Evolutionary conservation across 495 filamentous ascomycete genomes (phyloP).

Genomic region (Neurospora hispaniola): DNA sequence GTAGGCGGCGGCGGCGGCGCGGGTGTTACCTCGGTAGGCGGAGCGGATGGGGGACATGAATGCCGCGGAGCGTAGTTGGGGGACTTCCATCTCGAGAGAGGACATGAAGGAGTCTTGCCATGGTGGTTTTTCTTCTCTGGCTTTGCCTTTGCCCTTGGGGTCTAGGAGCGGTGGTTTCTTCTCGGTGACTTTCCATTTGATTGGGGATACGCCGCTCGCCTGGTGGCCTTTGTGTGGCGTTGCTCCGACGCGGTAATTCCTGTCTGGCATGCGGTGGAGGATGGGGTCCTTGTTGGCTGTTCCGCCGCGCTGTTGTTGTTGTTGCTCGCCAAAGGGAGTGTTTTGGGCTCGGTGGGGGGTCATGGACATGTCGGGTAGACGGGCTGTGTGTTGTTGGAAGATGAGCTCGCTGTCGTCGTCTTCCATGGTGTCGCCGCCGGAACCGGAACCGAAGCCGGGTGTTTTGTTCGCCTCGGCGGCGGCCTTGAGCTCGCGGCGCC

Average conservation of each 20-base stretch:
- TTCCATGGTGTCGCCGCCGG: conserved; percentile 5
- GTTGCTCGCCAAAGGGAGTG: conserved; percentile 5
- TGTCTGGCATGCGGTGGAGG: conserved; percentile 80
- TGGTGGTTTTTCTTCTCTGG: conserved; percentile 24
- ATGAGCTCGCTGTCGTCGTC: conserved; percentile 34
- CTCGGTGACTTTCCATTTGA: conserved; percentile 27
- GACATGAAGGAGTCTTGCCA: conserved; percentile 57
- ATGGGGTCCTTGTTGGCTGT: conserved; percentile 50
- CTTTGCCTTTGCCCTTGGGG: conserved; percentile 18
- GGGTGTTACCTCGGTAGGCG: conserved; percentile 13
- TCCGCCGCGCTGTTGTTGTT: conserved; percentile 9
- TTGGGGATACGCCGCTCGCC: conserved; percentile 18
- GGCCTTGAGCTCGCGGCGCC: conserved; percentile 39
- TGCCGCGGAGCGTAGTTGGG: conserved; percentile 71
- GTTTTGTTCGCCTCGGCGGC: conserved; percentile 1
- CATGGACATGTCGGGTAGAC: conserved; percentile 49
- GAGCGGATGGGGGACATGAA: conserved; percentile 61
- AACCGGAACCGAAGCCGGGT: not conserved
- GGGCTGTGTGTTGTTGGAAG: conserved; percentile 30
- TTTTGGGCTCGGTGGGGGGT: conserved; percentile 28
- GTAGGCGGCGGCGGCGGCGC: conserved; percentile 1
- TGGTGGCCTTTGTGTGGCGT: conserved; percentile 55
- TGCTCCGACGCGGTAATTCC: conserved; percentile 85
- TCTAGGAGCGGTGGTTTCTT: conserved; percentile 1
- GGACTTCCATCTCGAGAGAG: conserved; percentile 66